Base-by-base conservation (phyloP, 2,329 filamentous ascomycete genomes). In the Aspergillus fructus region DNA sequence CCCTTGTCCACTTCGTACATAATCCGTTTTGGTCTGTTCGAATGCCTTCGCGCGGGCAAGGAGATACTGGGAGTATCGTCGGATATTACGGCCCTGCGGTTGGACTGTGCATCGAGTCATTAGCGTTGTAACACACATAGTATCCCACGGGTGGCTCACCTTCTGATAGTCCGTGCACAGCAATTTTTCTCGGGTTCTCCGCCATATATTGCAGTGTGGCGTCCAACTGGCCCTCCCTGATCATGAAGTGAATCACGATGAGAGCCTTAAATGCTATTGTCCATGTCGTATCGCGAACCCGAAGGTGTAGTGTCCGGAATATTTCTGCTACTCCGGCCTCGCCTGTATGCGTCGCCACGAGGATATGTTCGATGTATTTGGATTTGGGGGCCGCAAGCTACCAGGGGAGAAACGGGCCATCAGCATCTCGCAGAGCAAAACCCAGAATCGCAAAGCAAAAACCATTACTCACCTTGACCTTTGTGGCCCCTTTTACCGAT, bases 201-300 rank as follows among this genome's bases (percentile, higher is more conserved):
- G 93, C 84, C 34, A 99, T 84, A 68, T 91, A 97, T 60, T 86
- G 84, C 64, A 99, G 81, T 3, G 94, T 96, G 49, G 92, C 89
- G 72, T 97, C 91, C 34, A 89, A 87, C 62, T 93, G 89, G 53
- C 94, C 94, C 78, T 99, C 94, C 65, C 94, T 86, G 72, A 99
- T 94, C 94, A 99, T 97, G 60, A 97, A 80, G 74, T 99, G 94
- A 47, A 96, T 87, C 49, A 96, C 94, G 68, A 97, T 96, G 65
- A 99, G 81, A 67, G 91, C 89, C 81, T 99, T 99, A 87, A 97
- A 96, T 63, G 96, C 93, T 57, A 97, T 92, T n/a, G 94, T 99
- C 94, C 94, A 99, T 81, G 94, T 96, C 65, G 93, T 93, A 74
- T 99, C 94, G 72, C 92, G 89, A 64, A 99, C 78, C 52, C 94